Conservation (phyloP, 2,329 filamentous ascomycete species). For the Neurospora crassa region DNA sequence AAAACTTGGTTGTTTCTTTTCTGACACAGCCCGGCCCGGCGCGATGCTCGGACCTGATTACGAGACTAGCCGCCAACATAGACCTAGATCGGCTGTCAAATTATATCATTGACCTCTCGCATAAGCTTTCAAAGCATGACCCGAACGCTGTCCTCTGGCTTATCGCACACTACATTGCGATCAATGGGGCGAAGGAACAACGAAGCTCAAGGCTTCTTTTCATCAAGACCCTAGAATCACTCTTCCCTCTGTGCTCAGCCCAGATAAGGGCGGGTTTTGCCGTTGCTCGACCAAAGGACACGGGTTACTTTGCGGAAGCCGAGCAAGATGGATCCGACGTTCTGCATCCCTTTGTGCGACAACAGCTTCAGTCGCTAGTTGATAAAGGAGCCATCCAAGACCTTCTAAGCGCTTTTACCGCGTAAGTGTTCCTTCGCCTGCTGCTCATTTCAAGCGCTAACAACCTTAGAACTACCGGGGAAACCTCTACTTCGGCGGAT, state of each 20-base stretch:
- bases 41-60: conserved; percentile 32
- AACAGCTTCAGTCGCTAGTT: conserved; percentile 61
- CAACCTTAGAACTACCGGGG: conserved; percentile 20
- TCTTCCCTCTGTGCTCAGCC: conserved; percentile 40
- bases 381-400: conserved; percentile 65
- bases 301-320: conserved; percentile 2
- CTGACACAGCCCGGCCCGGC: conserved; percentile 27
- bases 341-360: conserved; percentile 49
- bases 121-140: conserved; percentile 15
- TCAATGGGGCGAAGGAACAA: conserved; percentile 33
- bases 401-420: conserved; percentile 37
- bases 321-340: conserved; percentile 9
- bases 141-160: conserved; percentile 46
- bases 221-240: conserved; percentile 43
- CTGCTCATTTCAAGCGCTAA: conserved; percentile 10
- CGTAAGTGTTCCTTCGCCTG: conserved; percentile 21
- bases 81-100: conserved; percentile 31
- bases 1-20: conserved; percentile 29
- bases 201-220: conserved; percentile 30
- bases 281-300: conserved; percentile 13
- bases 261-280: conserved; percentile 39
- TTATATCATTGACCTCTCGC: conserved; percentile 30
- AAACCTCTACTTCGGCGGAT: conserved; percentile 24
- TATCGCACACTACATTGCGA: conserved; percentile 55
- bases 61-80: conserved; percentile 27